phyloP scores from a whole-genome alignment of 768 basidiomycete genomes.

The Auricularia heimuer region DNA sequence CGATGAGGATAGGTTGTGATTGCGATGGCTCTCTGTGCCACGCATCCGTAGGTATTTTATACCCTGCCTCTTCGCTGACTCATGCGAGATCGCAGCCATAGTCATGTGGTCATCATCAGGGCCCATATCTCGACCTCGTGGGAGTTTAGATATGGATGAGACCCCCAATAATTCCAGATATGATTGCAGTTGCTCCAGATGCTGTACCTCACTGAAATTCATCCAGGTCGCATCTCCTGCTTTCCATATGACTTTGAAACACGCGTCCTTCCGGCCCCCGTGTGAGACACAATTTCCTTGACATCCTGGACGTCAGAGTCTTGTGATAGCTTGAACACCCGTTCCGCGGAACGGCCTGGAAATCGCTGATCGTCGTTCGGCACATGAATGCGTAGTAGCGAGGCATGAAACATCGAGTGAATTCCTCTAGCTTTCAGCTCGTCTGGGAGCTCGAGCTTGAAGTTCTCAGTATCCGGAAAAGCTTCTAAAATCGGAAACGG shows the following conservation, averaged over 20 bases:
- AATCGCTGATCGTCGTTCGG: constrained; percentile 27
- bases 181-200: constrained; percentile 13
- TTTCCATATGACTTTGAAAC: constrained; percentile 26
- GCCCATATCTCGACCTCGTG: not conserved
- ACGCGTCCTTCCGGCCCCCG: constrained; percentile 15
- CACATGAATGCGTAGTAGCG: constrained; percentile 20
- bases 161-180: constrained; percentile 25
- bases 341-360: constrained; percentile 17
- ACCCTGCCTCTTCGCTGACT: too few relatives aligned
- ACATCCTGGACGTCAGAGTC: constrained; percentile 20
- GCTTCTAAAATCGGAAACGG: constrained; percentile 19
- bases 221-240: constrained; percentile 28
- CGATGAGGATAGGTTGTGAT: too few relatives aligned
- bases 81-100: not conserved
- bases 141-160: not conserved
- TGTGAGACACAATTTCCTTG: constrained; percentile 17
- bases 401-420: constrained; percentile 25
- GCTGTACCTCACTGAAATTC: constrained; percentile 15
- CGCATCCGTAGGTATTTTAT: too few relatives aligned
- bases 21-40: too few relatives aligned
- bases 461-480: constrained; percentile 12
- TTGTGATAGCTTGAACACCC: constrained; percentile 16
- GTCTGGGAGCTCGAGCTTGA: constrained; percentile 19
- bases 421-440: constrained; percentile 18
- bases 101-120: constrained; percentile 2